Percentiles rank a stretch among this genome's conserved stretches.
Conservation (phyloP, 257 asterid species). For the Petunia secreta region DNA sequence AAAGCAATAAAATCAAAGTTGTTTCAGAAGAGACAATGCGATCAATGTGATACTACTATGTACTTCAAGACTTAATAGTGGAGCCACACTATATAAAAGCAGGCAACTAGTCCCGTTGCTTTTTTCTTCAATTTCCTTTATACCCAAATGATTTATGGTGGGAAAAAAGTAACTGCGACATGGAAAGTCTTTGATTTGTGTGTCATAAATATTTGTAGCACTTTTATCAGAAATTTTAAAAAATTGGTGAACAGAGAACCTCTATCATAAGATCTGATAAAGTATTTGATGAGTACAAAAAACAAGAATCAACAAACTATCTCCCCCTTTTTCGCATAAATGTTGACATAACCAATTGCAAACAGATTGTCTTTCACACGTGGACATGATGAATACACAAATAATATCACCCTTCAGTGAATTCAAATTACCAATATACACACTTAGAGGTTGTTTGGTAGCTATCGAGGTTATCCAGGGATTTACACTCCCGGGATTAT, state of each 20-base stretch:
- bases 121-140: not conserved
- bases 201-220: not conserved
- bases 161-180: not conserved
- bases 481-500: too few relatives aligned
- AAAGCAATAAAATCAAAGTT: not conserved
- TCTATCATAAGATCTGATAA: not conserved
- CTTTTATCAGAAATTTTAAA: not conserved
- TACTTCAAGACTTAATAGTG: not conserved
- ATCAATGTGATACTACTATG: not conserved
- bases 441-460: not conserved
- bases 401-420: not conserved
- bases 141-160: not conserved
- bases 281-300: not conserved
- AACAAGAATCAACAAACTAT: not conserved
- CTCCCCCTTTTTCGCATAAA: not conserved
- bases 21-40: not conserved
- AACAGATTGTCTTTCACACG: not conserved
- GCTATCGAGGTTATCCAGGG: too few relatives aligned
- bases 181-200: not conserved
- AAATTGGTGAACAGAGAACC: not conserved
- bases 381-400: not conserved
- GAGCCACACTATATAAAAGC: not conserved
- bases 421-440: not conserved
- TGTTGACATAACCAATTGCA: not conserved
- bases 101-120: not conserved